Evolutionary conservation across 179 eudicot species (phyloP).

Genomic region (Heliamphora pulchella): DNA sequence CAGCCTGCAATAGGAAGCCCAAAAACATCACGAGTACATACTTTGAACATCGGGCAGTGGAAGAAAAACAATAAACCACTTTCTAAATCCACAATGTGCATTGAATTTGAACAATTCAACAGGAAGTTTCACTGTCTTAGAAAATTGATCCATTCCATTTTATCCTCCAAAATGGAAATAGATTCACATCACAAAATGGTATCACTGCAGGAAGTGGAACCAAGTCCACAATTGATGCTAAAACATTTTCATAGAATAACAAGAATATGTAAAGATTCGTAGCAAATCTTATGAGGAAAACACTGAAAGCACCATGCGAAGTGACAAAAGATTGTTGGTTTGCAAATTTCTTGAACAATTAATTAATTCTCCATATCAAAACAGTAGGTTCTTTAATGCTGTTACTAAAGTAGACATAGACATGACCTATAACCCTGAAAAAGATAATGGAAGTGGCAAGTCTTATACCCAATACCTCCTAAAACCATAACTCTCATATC

Average conservation of each 20-base stretch:
- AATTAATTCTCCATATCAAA: not conserved
- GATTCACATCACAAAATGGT: not conserved
- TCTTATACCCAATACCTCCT: too few relatives aligned
- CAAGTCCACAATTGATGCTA: not conserved
- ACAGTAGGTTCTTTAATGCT: not conserved
- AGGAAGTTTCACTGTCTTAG: conserved; percentile 5
- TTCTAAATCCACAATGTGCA: not conserved
- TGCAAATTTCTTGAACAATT: not conserved
- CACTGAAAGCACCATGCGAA: not conserved
- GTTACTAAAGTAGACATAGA: not conserved
- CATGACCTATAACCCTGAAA: not conserved
- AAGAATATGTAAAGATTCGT: not conserved
- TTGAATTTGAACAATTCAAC: not conserved
- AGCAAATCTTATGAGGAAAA: not conserved
- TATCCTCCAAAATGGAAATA: not conserved
- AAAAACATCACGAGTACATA: not conserved
- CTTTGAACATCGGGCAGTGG: conserved; percentile 7
- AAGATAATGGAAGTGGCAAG: not conserved
- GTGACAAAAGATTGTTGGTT: not conserved
- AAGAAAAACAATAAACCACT: not conserved
- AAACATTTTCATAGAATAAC: not conserved
- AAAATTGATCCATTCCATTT: conserved; percentile 1
- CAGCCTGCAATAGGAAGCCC: conserved; percentile 43
- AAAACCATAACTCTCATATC: too few relatives aligned
- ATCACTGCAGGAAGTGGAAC: not conserved